A percentile compares a stretch with the other conserved stretches of the same genome.
phyloP scores from a whole-genome alignment of 129 eudicot genomes.

The Chrysanthemum seticuspe region DNA sequence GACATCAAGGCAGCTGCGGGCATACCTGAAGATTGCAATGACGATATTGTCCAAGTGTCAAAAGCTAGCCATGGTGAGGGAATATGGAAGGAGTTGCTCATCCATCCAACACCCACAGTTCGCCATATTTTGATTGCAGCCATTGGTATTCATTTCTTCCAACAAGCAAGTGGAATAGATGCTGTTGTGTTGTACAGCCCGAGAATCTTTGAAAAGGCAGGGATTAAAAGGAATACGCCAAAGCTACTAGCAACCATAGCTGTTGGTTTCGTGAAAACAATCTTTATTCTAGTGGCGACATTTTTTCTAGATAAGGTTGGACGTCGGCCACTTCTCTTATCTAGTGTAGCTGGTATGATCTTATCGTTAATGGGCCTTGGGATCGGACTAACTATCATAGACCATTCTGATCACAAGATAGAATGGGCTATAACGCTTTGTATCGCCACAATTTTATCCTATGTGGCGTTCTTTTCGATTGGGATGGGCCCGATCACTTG shows the following conservation, averaged over 20 bases:
- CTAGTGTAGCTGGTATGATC: slow-evolving; percentile 48
- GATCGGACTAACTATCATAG: slow-evolving; percentile 31
- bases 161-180: slow-evolving; percentile 45
- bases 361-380: slow-evolving; percentile 32
- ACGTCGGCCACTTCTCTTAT: slow-evolving; percentile 46
- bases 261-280: slow-evolving; percentile 51
- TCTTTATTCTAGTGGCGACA: slow-evolving; percentile 48
- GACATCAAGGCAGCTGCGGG: slow-evolving; percentile 70
- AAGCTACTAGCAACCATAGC: slow-evolving; percentile 59
- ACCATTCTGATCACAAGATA: slow-evolving; percentile 23
- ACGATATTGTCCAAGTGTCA: slow-evolving; percentile 46
- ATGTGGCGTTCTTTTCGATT: slow-evolving; percentile 50
- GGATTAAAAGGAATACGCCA: slow-evolving; percentile 34
- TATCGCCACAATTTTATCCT: slow-evolving; percentile 25
- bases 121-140: slow-evolving; percentile 50
- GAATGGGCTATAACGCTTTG: slow-evolving; percentile 47
- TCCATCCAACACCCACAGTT: slow-evolving; percentile 59
- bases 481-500: slow-evolving; percentile 74
- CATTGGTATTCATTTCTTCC: slow-evolving; percentile 64
- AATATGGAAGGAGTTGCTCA: slow-evolving; percentile 54
- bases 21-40: slow-evolving; percentile 48
- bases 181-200: slow-evolving; percentile 63
- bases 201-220: slow-evolving; percentile 47
- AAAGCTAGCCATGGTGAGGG: slow-evolving; percentile 35
- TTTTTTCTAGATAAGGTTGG: slow-evolving; percentile 50